These are phyloP conservation scores for Ascochyta clinopodiicola DNA, from an alignment of 2,329 filamentous ascomycete genomes.

Conservation along the genomic window DNA sequence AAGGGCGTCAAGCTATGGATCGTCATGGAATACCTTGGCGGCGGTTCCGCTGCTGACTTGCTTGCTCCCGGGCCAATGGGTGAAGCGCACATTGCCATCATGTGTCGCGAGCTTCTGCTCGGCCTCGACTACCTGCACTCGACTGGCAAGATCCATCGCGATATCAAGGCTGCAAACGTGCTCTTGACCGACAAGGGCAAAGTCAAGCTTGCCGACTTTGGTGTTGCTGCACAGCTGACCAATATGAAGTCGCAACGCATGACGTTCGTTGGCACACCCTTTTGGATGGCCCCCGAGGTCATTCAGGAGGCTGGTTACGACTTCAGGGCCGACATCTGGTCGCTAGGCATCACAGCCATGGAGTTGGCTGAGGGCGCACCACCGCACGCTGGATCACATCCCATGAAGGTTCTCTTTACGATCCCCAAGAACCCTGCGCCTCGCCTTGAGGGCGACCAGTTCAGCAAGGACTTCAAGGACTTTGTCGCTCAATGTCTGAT, in stretches of 20 bases:
- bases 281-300: constrained; percentile 99
- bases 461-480: constrained; percentile 90
- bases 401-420: constrained; percentile 96
- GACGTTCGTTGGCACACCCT: constrained; percentile 90
- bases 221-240: constrained; percentile 92
- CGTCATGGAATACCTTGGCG: constrained; percentile 97
- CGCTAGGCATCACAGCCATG: constrained; percentile 89
- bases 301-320: constrained; percentile 98
- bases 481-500: constrained; percentile 89
- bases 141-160: constrained; percentile 94
- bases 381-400: constrained; percentile 93
- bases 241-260: constrained; percentile 98
- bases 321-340: constrained; percentile 98
- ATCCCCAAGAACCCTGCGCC: constrained; percentile 92
- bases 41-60: constrained; percentile 92
- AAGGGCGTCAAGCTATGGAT: constrained; percentile 98
- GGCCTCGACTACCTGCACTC: constrained; percentile 92
- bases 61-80: constrained; percentile 88
- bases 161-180: constrained; percentile 96
- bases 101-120: constrained; percentile 87
- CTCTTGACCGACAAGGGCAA: constrained; percentile 89
- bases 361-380: constrained; percentile 92
- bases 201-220: constrained; percentile 96
- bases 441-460: constrained; percentile 77
- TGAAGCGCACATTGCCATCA: constrained; percentile 90